phyloP scores from a whole-genome alignment of 495 filamentous ascomycete species.

The Penicillium parvum region DNA sequence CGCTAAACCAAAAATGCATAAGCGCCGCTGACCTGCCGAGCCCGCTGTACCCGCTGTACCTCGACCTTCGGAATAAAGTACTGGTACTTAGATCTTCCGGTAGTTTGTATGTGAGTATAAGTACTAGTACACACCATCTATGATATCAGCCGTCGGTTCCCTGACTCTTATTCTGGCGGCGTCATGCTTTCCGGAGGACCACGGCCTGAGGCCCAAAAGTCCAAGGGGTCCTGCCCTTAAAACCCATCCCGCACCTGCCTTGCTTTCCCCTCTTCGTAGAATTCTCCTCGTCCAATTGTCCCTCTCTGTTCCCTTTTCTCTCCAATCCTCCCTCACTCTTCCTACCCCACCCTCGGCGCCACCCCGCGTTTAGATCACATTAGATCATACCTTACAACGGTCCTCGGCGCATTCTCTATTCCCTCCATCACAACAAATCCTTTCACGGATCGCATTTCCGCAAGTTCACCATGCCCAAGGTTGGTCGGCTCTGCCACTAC shows the following conservation, averaged over 20 bases:
- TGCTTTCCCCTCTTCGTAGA: neutral
- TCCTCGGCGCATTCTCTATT: neutral
- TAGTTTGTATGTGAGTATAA: neutral
- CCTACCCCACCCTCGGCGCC: neutral
- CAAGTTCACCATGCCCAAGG: conserved; percentile 43
- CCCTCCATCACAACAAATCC: neutral
- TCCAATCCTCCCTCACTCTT: neutral
- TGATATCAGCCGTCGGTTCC: conserved; percentile 16
- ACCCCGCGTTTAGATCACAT: neutral
- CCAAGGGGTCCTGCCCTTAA: conserved; percentile 11
- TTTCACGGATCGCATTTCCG: conserved; percentile 6
- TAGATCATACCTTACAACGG: neutral
- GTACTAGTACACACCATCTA: conserved; percentile 3
- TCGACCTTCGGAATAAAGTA: too few species aligned
- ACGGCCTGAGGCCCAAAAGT: neutral
- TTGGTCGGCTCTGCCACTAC: conserved; percentile 12
- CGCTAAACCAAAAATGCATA: conserved; percentile 2
- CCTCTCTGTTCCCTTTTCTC: neutral
- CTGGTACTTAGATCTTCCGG: neutral
- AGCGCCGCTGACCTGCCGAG: neutral
- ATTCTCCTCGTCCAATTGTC: neutral
- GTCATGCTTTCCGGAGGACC: conserved; percentile 16
- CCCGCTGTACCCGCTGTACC: too few species aligned
- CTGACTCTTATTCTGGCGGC: conserved; percentile 10
- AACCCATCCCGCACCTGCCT: conserved; percentile 5